Base-by-base conservation (phyloP, 805 yeast genomes). In the Starmera caribaea region DNA sequence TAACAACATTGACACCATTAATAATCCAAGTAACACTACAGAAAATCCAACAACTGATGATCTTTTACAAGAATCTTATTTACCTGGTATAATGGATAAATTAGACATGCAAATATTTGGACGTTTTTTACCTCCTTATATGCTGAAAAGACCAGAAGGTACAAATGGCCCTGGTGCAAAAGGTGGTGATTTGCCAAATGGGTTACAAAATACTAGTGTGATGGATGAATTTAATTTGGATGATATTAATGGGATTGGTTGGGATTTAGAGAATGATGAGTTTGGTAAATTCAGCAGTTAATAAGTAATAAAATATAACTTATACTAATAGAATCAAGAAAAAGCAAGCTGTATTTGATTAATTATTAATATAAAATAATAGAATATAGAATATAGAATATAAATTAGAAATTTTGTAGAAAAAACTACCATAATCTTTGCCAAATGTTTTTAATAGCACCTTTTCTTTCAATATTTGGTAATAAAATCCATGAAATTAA, bases 81-180 rank as follows among this genome's bases (percentile, higher is more conserved):
- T 83, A 44, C 86, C 92, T 2, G 92, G 95, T 5, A 80, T 84
- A 34, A 81, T 87, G 68, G 95, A 87, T 56, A 83, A 81, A 47
- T 60, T 87, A 36, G 96, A 87, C 55, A 76, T 85, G 53, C 89
- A 85, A 53, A 70, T 87, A 15, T 87, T 87, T 65, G 96, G 96
- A 1, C 64, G 84, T 32, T 79, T 82, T 46, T 55, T 85, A 37
- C 95, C 95, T 3, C 92, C 95, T 3, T 85, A 83, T 54, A 85
- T 85, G 94, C 66, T 79, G 34, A 59, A 61, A 38, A 47, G 55
- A 30, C 49, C 58, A 16, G 44, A 44, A 40, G 54, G 54, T 16
- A 39, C 47, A 9, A 37, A 35, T 5, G 57, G 55, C 2, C 57
- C 57, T 2, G 58, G 57, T 36, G 45, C 54, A 3, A 49, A 54